Evolutionary conservation across 2,329 filamentous ascomycete genomes (phyloP), one percentile per base, ranked within the genome.

Genomic region (Aspergillus viridinutans): DNA sequence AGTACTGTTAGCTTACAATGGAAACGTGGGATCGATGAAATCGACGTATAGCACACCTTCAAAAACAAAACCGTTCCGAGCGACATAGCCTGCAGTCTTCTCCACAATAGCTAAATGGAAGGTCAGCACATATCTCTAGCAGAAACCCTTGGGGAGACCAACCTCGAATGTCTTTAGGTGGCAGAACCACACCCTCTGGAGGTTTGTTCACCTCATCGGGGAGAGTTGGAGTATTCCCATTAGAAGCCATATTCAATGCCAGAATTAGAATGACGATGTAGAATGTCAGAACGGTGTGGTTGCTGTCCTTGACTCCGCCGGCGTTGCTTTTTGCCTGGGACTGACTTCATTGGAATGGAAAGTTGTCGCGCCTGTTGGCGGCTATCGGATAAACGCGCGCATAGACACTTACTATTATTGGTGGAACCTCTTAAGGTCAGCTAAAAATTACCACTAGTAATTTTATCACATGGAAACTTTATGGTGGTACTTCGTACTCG

Each of bases 81-180:
- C 87, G 57, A 97, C 90, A 72, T 95, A 97, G 49, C 92, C 92
- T 53, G 94, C 93, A 12, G 93, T 96, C 79, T 96, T 97, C 75
- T 97, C 92, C 69, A 99, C 86, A 64, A 93, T 84, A 21, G 81
- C 81, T 81, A 72, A 58, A 58, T 49, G 56, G 23, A 52, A 25
- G 23, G 57, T 76, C 58, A 75, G 69, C 55, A 61, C 48, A 10
- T 43, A 20, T 47, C 26, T 49, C 38, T 54, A 47, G 35, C 40
- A 20, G 20, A 53, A 3, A 40, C 47, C 17, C 29, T 52, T n/a
- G 12, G 28, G 23, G 49, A 53, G 43, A 48, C 72, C 58, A 65
- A 80, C 81, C 81, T 80, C 92, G 87, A 69, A 97, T 92, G 70
- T 92, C 90, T 71, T 87, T 85, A 0, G 86, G 94, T 23, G 94